These are phyloP conservation scores for Blastobotrys petasosporus DNA, from an alignment of 1,139 yeast species.

Conservation along the genomic window DNA sequence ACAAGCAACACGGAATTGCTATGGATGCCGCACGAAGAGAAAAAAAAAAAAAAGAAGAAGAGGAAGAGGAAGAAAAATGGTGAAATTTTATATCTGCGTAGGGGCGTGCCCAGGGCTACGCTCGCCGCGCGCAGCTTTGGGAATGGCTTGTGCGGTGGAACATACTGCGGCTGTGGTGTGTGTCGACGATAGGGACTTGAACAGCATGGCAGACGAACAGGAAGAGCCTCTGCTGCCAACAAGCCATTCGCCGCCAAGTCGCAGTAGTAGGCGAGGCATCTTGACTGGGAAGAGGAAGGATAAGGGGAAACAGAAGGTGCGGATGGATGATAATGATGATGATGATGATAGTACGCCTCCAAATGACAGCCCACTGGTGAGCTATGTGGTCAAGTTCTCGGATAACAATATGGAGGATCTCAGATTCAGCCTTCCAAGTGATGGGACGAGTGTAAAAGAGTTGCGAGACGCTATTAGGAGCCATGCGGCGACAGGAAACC, in stretches of 20 bases:
- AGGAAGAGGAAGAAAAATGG: constrained; percentile 8
- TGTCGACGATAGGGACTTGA: too few species aligned
- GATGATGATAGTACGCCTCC: constrained; percentile 4
- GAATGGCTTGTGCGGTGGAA: not conserved
- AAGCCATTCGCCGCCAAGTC: not conserved
- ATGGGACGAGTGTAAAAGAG: too few species aligned
- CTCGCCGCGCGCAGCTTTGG: not conserved
- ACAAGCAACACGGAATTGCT: constrained; percentile 65
- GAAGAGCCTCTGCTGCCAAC: not conserved
- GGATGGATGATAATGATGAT: not conserved
- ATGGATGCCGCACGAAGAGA: constrained; percentile 61
- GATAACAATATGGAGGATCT: constrained; percentile 43
- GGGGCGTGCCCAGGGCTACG: too few species aligned
- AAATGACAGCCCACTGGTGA: constrained; percentile 16
- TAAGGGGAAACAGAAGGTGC: constrained; percentile 11
- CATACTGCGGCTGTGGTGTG: not conserved
- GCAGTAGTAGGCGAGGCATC: too few species aligned
- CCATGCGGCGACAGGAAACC: constrained; percentile 33
- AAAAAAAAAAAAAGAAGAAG: constrained; percentile 24
- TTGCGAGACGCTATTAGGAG: too few species aligned
- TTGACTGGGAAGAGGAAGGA: not conserved
- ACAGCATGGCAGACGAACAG: not conserved
- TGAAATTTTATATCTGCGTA: constrained; percentile 1
- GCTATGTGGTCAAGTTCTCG: constrained; percentile 48
- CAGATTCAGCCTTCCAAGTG: constrained; percentile 25